Evolutionary conservation across 2,329 filamentous ascomycete species (phyloP).

Genomic region (Blastomyces silverae): DNA sequence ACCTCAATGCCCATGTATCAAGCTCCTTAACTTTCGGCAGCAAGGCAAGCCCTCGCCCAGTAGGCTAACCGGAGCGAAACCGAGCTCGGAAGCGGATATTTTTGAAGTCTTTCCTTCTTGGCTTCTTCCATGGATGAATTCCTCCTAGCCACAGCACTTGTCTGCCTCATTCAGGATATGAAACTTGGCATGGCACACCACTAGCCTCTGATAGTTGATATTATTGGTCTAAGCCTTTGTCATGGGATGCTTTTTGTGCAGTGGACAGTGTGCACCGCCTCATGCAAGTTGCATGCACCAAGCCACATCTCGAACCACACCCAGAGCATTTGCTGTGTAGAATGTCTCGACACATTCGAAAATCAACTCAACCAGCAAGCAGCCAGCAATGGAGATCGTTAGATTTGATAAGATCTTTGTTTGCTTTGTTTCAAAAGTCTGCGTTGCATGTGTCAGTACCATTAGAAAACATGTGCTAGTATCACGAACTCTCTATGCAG

Average conservation of each 20-base stretch:
- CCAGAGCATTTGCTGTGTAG: background rate
- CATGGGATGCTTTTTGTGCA: background rate
- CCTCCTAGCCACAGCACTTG: background rate
- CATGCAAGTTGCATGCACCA: conserved; percentile 12
- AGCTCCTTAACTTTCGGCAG: background rate
- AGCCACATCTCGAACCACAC: conserved; percentile 4
- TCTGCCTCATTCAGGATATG: background rate
- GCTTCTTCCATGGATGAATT: background rate
- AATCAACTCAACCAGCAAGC: background rate
- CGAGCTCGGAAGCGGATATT: background rate
- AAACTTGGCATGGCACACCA: background rate
- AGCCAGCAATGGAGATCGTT: background rate
- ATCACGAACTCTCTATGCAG: background rate
- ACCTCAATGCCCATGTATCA: background rate
- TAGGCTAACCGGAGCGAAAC: background rate
- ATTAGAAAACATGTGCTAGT: background rate
- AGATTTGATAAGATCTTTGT: background rate
- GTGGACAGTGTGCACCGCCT: conserved; percentile 6
- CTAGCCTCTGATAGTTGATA: background rate
- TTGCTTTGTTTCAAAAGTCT: background rate
- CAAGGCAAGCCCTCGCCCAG: background rate
- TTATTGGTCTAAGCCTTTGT: background rate
- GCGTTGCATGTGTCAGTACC: conserved; percentile 1
- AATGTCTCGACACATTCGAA: background rate
- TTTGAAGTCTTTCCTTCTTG: background rate